These are phyloP conservation scores for Dothideomycetes sp. DNA, from an alignment of 2,329 filamentous ascomycete species.

Conservation along the genomic window DNA sequence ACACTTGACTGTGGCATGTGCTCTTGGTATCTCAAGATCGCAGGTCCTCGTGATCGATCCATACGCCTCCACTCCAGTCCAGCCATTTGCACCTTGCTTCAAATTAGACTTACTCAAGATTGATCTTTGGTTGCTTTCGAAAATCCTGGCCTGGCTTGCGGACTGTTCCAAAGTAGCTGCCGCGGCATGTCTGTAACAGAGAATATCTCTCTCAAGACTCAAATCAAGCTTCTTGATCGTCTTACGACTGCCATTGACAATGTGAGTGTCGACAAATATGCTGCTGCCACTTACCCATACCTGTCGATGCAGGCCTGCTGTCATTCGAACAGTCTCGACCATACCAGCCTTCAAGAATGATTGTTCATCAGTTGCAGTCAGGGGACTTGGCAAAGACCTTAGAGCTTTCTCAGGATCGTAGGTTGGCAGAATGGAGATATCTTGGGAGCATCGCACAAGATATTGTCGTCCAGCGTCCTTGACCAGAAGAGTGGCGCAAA, in stretches of 20 bases:
- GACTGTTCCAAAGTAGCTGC: slow-evolving; percentile 41
- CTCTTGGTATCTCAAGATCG: slow-evolving; percentile 41
- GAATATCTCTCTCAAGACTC: slow-evolving; percentile 42
- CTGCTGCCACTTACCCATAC: slow-evolving; percentile 49
- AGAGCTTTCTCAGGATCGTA: slow-evolving; percentile 50
- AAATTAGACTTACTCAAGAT: slow-evolving; percentile 36
- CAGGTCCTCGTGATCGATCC: slow-evolving; percentile 40
- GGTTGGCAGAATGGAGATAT: slow-evolving; percentile 43
- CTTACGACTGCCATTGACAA: slow-evolving; percentile 43
- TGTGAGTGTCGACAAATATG: slow-evolving; percentile 46
- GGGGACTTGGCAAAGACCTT: slow-evolving; percentile 42
- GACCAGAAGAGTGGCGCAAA: slow-evolving; percentile 40
- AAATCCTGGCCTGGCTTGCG: slow-evolving; percentile 43
- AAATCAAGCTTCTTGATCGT: slow-evolving; percentile 42
- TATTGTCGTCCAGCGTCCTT: slow-evolving; percentile 40
- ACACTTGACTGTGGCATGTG: slow-evolving; percentile 43
- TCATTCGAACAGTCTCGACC: slow-evolving; percentile 39
- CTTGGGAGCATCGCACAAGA: slow-evolving; percentile 41
- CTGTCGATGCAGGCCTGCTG: slow-evolving; percentile 47
- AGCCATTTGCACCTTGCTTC: slow-evolving; percentile 36
- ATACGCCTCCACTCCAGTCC: slow-evolving; percentile 39
- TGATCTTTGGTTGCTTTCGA: slow-evolving; percentile 42
- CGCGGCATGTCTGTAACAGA: slow-evolving; percentile 44
- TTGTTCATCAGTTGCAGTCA: slow-evolving; percentile 42
- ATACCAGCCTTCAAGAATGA: slow-evolving; percentile 31